Conservation (phyloP, 129 eudicot genomes). For the Artemisia annua region DNA sequence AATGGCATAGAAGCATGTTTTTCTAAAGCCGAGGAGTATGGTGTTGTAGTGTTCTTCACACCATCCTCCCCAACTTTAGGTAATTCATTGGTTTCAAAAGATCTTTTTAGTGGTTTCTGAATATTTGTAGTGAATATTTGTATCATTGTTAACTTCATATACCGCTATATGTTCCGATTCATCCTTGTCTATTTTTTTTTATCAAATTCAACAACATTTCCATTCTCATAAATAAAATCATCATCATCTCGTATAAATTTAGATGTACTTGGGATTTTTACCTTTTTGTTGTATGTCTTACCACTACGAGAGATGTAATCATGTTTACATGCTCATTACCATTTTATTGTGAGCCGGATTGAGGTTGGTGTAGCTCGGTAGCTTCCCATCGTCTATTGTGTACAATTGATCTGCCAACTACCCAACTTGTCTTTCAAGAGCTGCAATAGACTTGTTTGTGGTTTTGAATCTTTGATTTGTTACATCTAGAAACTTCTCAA, state of each 20-base stretch:
- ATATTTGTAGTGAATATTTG: too few relatives aligned
- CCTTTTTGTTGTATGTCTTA: not conserved
- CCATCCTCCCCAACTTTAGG: not conserved
- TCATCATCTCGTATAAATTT: not conserved
- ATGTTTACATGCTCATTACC: not conserved
- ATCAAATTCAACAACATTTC: not conserved
- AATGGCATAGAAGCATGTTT: not conserved
- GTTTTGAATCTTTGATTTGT: not conserved
- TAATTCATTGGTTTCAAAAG: not conserved
- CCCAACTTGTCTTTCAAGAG: not conserved
- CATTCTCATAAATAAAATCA: not conserved
- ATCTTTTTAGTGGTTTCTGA: not conserved
- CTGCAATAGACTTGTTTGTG: not conserved
- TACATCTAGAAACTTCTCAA: too few relatives aligned
- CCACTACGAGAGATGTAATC: not conserved
- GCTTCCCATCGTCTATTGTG: not conserved
- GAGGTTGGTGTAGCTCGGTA: not conserved
- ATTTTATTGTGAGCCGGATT: not conserved
- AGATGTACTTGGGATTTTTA: not conserved
- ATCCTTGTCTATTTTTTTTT: not conserved
- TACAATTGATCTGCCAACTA: not conserved
- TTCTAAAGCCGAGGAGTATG: not conserved
- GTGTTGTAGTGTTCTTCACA: not conserved
- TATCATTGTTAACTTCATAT: not conserved
- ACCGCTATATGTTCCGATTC: not conserved